phyloP scores from a whole-genome alignment of 306 rosid species.

The Coriaria nepalensis region DNA sequence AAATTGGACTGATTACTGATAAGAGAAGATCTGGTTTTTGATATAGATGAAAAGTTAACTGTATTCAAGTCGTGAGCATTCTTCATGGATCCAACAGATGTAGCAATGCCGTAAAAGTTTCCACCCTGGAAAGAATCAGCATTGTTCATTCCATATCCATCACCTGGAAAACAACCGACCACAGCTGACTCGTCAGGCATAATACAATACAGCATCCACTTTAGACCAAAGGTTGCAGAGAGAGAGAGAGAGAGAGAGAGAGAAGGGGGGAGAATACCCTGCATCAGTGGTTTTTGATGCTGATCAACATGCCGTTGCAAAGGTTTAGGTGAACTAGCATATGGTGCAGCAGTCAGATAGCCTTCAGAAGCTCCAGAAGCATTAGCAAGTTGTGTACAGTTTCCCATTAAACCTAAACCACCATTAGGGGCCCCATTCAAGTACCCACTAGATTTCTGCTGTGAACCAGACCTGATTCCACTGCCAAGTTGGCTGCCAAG shows the following conservation, averaged over 20 bases:
- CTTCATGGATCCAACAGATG: constrained; percentile 66
- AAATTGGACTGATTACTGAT: constrained; percentile 53
- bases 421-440: constrained; percentile 61
- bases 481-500: constrained; percentile 56
- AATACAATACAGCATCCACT: no score
- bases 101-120: constrained; percentile 40
- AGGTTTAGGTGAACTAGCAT: constrained; percentile 55
- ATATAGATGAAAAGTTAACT: constrained; percentile 39
- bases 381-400: constrained; percentile 37
- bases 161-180: constrained; percentile 54
- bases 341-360: constrained; percentile 34
- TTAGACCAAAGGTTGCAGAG: no score
- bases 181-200: constrained; percentile 8
- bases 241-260: no score
- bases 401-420: constrained; percentile 68
- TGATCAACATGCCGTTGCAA: constrained; percentile 57
- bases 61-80: constrained; percentile 53
- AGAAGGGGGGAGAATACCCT: no score
- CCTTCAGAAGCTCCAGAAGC: constrained; percentile 58
- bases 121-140: constrained; percentile 60
- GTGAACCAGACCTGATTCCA: constrained; percentile 69
- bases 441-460: constrained; percentile 60
- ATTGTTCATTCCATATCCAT: constrained; percentile 57
- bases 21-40: constrained; percentile 46
- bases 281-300: constrained; percentile 43